phyloP scores from a whole-genome alignment of 306 rosid species.

The Fagus sylvatica region DNA sequence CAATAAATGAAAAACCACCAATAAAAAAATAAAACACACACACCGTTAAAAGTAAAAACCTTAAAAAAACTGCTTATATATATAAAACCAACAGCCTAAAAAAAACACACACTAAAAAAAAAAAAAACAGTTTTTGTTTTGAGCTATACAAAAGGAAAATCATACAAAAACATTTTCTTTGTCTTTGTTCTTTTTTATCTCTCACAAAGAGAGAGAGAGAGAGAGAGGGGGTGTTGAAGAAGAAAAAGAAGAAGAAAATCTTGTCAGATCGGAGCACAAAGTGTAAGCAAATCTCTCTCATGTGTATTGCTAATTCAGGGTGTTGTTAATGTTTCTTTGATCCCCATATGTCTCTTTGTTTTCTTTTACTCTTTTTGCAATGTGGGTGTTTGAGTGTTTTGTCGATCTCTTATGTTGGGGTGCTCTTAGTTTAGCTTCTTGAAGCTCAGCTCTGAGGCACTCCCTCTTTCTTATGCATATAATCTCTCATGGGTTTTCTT shows the following conservation, averaged over 20 bases:
- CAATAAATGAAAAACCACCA: neutral
- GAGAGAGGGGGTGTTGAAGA: conserved; percentile 8
- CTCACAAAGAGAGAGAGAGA: neutral
- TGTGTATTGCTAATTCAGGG: conserved; percentile 31
- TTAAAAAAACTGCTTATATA: neutral
- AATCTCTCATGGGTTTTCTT: conserved; percentile 5
- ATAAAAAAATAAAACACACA: neutral
- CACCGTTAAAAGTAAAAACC: neutral
- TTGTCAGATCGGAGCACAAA: conserved; percentile 57
- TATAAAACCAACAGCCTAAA: neutral
- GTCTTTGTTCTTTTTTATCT: conserved; percentile 30
- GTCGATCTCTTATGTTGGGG: conserved; percentile 30
- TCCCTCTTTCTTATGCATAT: conserved; percentile 20
- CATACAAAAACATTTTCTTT: conserved; percentile 36
- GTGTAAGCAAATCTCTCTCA: conserved; percentile 36
- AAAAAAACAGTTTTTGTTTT: conserved; percentile 16
- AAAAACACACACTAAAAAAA: conserved; percentile 34
- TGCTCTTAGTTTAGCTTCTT: conserved; percentile 19
- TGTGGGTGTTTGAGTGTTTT: conserved; percentile 27
- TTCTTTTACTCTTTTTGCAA: conserved; percentile 22
- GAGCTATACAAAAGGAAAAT: conserved; percentile 42
- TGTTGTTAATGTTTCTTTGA: conserved; percentile 21
- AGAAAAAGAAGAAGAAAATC: conserved; percentile 46
- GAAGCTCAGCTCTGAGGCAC: conserved; percentile 23
- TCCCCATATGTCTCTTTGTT: neutral